These are phyloP conservation scores for Aspergillus sclerotiicarbonarius DNA, from an alignment of 495 filamentous ascomycete species.

Conservation along the genomic window DNA sequence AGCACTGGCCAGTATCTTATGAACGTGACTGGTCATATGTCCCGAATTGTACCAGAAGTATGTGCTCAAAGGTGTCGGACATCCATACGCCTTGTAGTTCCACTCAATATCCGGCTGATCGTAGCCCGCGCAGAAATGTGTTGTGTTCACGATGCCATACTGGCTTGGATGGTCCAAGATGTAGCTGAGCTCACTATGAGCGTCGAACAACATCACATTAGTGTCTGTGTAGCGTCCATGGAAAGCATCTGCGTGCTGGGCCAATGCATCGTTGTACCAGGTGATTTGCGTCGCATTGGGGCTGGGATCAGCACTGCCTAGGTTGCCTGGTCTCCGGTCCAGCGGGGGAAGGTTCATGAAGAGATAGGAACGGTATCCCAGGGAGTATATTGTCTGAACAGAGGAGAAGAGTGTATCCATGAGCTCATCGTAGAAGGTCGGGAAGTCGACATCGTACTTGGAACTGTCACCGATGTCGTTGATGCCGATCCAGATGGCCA, in stretches of 20 bases:
- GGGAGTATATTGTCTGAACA: constrained; percentile 34
- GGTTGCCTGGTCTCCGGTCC: constrained; percentile 44
- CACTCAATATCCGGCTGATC: constrained; percentile 47
- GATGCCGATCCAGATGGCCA: constrained; percentile 46
- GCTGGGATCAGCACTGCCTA: constrained; percentile 25
- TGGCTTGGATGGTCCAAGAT: constrained; percentile 42
- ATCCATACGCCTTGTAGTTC: constrained; percentile 46
- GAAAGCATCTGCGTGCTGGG: constrained; percentile 25
- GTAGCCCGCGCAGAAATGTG: constrained; percentile 47
- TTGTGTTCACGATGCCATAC: constrained; percentile 51
- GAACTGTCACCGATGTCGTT: constrained; percentile 43
- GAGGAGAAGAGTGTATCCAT: constrained; percentile 40
- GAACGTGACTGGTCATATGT: constrained; percentile 48
- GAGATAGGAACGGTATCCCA: constrained; percentile 46
- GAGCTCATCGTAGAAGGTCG: constrained; percentile 35
- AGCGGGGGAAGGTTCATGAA: constrained; percentile 53
- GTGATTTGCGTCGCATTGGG: constrained; percentile 47
- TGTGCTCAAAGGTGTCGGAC: constrained; percentile 39
- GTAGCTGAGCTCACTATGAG: constrained; percentile 37
- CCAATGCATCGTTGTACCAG: constrained; percentile 40
- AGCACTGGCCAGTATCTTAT: constrained; percentile 36
- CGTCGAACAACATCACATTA: constrained; percentile 45
- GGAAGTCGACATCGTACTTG: constrained; percentile 38
- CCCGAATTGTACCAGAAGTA: constrained; percentile 56
- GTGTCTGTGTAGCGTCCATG: constrained; percentile 22